phyloP scores from a whole-genome alignment of 2,329 filamentous ascomycete genomes.

The Zymoseptoria ardabiliae region DNA sequence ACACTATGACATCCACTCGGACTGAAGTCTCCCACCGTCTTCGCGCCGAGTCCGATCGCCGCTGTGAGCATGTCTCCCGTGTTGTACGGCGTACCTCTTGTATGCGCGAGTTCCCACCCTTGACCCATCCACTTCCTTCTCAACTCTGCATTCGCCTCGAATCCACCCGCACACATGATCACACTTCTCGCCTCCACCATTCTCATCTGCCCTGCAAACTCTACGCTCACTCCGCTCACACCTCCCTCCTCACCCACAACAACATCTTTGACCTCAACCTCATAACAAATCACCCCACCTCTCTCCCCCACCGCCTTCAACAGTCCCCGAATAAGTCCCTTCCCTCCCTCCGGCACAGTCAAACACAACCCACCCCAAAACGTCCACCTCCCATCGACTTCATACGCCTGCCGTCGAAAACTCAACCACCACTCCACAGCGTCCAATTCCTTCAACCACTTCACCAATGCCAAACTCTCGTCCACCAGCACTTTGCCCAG shows the following conservation, averaged over 20 bases:
- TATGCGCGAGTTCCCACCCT: conserved; percentile 55
- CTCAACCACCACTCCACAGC: conserved; percentile 40
- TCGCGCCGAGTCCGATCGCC: conserved; percentile 47
- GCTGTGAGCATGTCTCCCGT: conserved; percentile 52
- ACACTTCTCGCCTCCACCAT: conserved; percentile 36
- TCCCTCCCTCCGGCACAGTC: conserved; percentile 53
- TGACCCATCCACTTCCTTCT: conserved; percentile 50
- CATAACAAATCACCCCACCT: conserved; percentile 42
- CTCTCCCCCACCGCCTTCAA: conserved; percentile 36
- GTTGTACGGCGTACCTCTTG: conserved; percentile 59
- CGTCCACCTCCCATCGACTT: conserved; percentile 52
- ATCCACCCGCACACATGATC: conserved; percentile 55
- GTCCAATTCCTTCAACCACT: conserved; percentile 24
- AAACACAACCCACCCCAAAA: conserved; percentile 63
- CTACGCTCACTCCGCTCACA: conserved; percentile 30
- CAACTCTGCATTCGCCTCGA: conserved; percentile 54
- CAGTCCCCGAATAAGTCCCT: conserved; percentile 50
- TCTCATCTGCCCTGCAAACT: conserved; percentile 19
- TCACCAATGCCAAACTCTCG: conserved; percentile 23
- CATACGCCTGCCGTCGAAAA: conserved; percentile 60
- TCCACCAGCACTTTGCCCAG: conserved; percentile 45
- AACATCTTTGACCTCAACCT: conserved; percentile 40
- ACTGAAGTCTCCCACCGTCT: conserved; percentile 44
- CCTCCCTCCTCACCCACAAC: conserved; percentile 28
- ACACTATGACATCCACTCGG: conserved; percentile 60